Evolutionary conservation across 805 yeast genomes (phyloP).

Genomic region (Ogataea trehaloabstinens): DNA sequence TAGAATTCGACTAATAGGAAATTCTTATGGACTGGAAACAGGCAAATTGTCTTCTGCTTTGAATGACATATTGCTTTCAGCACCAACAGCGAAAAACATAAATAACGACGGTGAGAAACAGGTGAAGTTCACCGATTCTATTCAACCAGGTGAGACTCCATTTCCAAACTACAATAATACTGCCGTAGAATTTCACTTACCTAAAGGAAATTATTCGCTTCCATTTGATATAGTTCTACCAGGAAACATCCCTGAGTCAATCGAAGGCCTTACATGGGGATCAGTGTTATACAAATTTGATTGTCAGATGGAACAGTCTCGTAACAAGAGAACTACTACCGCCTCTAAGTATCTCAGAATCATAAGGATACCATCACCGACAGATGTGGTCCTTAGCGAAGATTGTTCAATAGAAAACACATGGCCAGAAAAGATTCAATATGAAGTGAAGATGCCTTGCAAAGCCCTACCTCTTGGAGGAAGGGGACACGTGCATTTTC

Average conservation of each 20-base stretch:
- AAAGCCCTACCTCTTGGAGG: slow-evolving; percentile 50
- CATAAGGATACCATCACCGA: slow-evolving; percentile 41
- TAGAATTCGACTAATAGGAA: not conserved
- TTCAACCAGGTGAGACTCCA: slow-evolving; percentile 29
- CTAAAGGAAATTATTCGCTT: slow-evolving; percentile 50
- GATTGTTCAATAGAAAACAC: slow-evolving; percentile 46
- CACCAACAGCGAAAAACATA: not conserved
- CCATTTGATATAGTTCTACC: slow-evolving; percentile 48
- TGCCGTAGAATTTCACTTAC: slow-evolving; percentile 35
- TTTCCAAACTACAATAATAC: slow-evolving; percentile 27
- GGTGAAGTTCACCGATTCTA: slow-evolving; percentile 7
- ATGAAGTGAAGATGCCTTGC: slow-evolving; percentile 41
- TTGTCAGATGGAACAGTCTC: slow-evolving; percentile 16
- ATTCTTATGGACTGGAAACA: slow-evolving; percentile 1
- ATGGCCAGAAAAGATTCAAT: slow-evolving; percentile 55
- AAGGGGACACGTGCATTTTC: slow-evolving; percentile 38
- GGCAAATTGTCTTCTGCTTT: slow-evolving; percentile 9
- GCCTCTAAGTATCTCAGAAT: slow-evolving; percentile 41
- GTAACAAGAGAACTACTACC: slow-evolving; percentile 17
- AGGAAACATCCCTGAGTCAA: slow-evolving; percentile 46
- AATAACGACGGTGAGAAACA: not conserved
- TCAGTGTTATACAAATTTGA: slow-evolving; percentile 42
- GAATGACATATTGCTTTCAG: slow-evolving; percentile 10
- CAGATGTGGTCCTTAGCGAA: slow-evolving; percentile 38
- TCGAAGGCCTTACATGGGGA: slow-evolving; percentile 47